Conservation (phyloP, 2,329 filamentous ascomycete species). For the Thielaviopsis euricoi region DNA sequence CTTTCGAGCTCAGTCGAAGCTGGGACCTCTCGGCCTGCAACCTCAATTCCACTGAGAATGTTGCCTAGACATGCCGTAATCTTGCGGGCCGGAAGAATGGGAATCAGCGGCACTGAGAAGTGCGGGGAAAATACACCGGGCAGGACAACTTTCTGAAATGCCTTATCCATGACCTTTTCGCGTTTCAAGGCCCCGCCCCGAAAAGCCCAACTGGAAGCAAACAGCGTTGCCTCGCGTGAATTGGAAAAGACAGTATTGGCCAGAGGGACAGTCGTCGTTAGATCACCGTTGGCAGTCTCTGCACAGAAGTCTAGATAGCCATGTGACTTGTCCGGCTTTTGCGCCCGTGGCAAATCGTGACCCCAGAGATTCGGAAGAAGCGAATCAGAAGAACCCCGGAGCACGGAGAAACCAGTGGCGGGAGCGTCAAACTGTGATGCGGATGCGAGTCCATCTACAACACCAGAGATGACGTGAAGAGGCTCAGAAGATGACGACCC, state of each 20-base stretch:
- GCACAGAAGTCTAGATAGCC: conserved; percentile 7
- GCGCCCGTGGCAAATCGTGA: not conserved
- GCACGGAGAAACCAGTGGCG: conserved; percentile 10
- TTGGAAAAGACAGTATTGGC: conserved; percentile 68
- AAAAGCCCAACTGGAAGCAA: conserved; percentile 20
- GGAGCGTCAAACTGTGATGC: conserved; percentile 9
- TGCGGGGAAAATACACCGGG: not conserved
- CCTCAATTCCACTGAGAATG: conserved; percentile 50
- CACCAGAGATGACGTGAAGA: conserved; percentile 34
- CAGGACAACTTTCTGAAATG: conserved; percentile 22
- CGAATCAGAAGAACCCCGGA: conserved; percentile 3
- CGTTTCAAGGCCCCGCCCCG: conserved; percentile 14
- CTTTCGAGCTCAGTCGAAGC: conserved; percentile 58
- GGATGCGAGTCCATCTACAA: conserved; percentile 37
- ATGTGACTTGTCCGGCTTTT: conserved; percentile 3
- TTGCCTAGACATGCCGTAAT: conserved; percentile 59
- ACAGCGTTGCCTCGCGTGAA: conserved; percentile 42
- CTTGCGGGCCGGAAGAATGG: conserved; percentile 44
- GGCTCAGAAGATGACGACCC: conserved; percentile 13
- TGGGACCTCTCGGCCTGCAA: conserved; percentile 29
- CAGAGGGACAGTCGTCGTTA: conserved; percentile 42
- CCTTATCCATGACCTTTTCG: conserved; percentile 20
- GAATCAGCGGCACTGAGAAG: conserved; percentile 33
- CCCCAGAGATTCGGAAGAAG: conserved; percentile 9
- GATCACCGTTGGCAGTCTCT: not conserved